Percentiles rank a stretch among this genome's conserved stretches.
Conservation (phyloP, 2,329 filamentous ascomycete genomes). For the Ploettnerulaceae sp. region DNA sequence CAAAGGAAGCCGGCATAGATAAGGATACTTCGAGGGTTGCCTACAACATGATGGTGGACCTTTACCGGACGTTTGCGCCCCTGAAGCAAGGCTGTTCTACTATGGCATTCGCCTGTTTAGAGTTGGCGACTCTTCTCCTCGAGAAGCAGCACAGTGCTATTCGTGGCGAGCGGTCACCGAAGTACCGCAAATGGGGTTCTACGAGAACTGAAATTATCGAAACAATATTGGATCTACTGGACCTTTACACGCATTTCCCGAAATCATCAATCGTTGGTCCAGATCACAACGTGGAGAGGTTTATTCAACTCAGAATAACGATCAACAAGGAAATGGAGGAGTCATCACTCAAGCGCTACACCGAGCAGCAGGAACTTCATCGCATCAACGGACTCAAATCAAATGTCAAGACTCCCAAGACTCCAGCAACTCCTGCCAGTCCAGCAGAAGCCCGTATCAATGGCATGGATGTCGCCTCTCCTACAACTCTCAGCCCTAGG, state of each 20-base stretch:
- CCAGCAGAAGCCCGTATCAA: conserved; percentile 32
- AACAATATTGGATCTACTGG: conserved; percentile 83
- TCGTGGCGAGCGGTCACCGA: conserved; percentile 44
- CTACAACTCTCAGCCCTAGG: conserved; percentile 31
- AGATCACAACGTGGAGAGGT: conserved; percentile 66
- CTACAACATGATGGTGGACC: conserved; percentile 79
- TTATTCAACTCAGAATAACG: conserved; percentile 81
- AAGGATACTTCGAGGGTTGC: conserved; percentile 60
- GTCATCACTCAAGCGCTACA: conserved; percentile 57
- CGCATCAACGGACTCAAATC: conserved; percentile 33
- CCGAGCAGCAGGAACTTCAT: conserved; percentile 47
- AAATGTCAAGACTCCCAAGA: conserved; percentile 35
- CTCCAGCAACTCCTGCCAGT: conserved; percentile 33
- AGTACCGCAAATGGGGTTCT: conserved; percentile 44
- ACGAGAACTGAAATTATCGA: conserved; percentile 54
- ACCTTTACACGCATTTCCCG: conserved; percentile 84
- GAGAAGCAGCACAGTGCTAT: conserved; percentile 49
- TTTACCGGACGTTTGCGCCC: conserved; percentile 90
- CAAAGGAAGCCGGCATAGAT: conserved; percentile 42
- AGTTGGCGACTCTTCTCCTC: conserved; percentile 69
- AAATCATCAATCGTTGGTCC: conserved; percentile 69
- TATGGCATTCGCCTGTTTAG: conserved; percentile 75
- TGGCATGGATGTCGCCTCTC: conserved; percentile 29
- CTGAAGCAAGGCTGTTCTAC: conserved; percentile 86
- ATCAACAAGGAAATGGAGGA: conserved; percentile 77